Evolutionary conservation across 805 yeast genomes (phyloP).

Genomic region (Saccharomycopsis synnaedendra): DNA sequence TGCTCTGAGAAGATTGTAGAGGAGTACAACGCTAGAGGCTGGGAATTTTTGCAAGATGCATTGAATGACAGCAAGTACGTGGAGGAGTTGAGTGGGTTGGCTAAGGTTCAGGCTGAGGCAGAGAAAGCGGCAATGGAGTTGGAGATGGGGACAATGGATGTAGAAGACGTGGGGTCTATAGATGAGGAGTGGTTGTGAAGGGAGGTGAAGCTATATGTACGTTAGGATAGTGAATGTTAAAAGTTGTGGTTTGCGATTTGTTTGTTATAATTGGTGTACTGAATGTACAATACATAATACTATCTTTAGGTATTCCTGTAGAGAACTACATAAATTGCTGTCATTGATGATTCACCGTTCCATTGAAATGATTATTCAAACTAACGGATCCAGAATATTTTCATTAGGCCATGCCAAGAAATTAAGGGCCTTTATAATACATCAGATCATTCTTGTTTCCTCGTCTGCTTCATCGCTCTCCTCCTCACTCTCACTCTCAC

Average conservation of each 20-base stretch:
- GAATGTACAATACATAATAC: no score
- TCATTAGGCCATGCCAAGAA: no score
- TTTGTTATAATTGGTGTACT: no score
- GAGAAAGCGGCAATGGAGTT: constrained; percentile 40
- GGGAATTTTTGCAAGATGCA: constrained; percentile 74
- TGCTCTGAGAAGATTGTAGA: constrained; percentile 57
- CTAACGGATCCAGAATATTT: no score
- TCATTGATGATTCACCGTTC: no score
- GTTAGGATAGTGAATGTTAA: no score
- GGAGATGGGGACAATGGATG: constrained; percentile 22
- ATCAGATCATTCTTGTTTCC: no score
- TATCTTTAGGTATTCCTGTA: no score
- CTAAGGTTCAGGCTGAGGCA: constrained; percentile 59
- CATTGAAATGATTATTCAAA: no score
- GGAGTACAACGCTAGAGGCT: constrained; percentile 42
- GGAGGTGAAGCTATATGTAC: background rate
- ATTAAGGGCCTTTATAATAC: no score
- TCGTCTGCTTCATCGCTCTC: constrained; percentile 3
- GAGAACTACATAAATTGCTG: no score
- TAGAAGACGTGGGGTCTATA: constrained; percentile 14
- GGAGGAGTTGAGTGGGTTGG: constrained; percentile 72
- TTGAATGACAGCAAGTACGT: constrained; percentile 54
- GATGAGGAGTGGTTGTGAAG: constrained; percentile 17
- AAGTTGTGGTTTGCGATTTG: no score
- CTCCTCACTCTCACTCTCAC: background rate